Conservation (phyloP, 331 rosid genomes). For the Cydonia oblonga region DNA sequence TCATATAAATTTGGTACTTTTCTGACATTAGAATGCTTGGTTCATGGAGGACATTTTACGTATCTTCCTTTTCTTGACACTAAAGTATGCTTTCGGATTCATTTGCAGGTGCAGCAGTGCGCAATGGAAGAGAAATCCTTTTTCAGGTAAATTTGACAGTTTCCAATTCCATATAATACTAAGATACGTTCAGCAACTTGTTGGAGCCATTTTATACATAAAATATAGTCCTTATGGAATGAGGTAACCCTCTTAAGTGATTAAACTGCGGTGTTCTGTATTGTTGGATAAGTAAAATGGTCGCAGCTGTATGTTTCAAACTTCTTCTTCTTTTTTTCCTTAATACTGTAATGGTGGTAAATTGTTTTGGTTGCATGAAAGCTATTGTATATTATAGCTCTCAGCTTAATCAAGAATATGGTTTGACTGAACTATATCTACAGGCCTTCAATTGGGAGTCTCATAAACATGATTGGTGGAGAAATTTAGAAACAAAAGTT, state of each 20-base stretch:
- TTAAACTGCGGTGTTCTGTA: background rate
- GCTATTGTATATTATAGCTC: background rate
- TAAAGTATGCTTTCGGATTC: background rate
- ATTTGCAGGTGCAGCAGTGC: conserved; percentile 31
- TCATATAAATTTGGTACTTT: background rate
- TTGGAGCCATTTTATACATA: background rate
- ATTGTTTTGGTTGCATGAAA: background rate
- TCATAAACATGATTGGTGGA: conserved; percentile 74
- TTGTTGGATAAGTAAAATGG: background rate
- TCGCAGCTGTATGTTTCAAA: background rate
- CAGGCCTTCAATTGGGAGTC: conserved; percentile 97
- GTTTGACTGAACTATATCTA: conserved; percentile 10
- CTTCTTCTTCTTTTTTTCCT: background rate
- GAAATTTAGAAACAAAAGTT: conserved; percentile 49
- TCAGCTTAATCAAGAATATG: background rate
- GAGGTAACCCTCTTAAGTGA: background rate
- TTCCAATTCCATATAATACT: background rate
- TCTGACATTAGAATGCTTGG: background rate
- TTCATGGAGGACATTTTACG: background rate
- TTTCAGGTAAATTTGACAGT: conserved; percentile 45
- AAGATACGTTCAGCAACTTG: background rate
- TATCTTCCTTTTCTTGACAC: background rate
- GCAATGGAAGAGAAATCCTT: conserved; percentile 62
- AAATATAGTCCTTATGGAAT: background rate
- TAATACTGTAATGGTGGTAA: background rate